Percentiles rank a stretch among this genome's conserved stretches.
These are phyloP conservation scores for Tolypocladium inflatum DNA, from an alignment of 2,329 filamentous ascomycete species.

Conservation along the genomic window DNA sequence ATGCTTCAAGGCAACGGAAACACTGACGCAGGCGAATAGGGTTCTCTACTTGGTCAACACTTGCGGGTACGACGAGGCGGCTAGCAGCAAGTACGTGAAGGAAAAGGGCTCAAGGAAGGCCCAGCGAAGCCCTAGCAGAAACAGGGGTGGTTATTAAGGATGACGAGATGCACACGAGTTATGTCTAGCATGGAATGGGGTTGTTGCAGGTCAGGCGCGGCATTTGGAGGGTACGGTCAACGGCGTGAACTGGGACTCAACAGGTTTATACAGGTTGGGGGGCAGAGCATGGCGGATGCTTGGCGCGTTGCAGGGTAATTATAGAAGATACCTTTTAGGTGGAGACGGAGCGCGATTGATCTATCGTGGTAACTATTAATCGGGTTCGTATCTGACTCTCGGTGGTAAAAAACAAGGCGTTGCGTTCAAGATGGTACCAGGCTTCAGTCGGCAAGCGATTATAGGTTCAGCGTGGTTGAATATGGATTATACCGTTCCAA, in stretches of 20 bases:
- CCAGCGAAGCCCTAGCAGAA: constrained; percentile 16
- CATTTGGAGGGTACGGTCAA: neutral
- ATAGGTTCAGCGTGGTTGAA: too few species aligned
- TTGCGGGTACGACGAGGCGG: constrained; percentile 45
- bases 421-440: neutral
- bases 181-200: neutral
- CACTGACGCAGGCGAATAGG: constrained; percentile 25
- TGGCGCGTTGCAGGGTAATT: neutral
- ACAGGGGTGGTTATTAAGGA: constrained; percentile 4
- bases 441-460: neutral
- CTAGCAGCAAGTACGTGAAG: constrained; percentile 35
- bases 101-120: constrained; percentile 24
- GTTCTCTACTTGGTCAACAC: constrained; percentile 39
- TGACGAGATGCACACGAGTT: constrained; percentile 1
- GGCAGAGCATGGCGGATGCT: neutral
- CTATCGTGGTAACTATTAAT: neutral
- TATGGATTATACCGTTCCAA: too few species aligned
- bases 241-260: neutral
- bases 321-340: neutral
- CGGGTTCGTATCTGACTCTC: neutral
- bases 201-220: neutral
- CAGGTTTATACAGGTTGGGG: neutral
- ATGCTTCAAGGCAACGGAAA: neutral
- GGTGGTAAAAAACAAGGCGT: neutral
- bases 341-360: neutral